Percentiles rank a stretch among this genome's conserved stretches.
Evolutionary conservation across 2,329 filamentous ascomycete genomes (phyloP).

Genomic region (Colletotrichum sp.): DNA sequence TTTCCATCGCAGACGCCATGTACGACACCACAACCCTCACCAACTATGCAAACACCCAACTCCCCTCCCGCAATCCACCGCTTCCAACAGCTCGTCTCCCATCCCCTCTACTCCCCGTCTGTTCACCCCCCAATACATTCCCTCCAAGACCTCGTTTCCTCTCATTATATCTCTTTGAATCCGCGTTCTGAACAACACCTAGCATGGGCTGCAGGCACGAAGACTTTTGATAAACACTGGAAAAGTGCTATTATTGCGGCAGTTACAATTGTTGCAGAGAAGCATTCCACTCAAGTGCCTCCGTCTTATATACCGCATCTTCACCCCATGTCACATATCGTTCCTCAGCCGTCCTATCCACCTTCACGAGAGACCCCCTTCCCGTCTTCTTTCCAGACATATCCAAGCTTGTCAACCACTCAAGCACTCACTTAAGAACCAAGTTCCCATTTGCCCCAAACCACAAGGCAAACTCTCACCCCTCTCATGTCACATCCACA

Average conservation of each 20-base stretch:
- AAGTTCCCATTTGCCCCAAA: too few relatives aligned
- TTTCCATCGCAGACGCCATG: too few relatives aligned
- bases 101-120: not conserved
- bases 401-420: too few relatives aligned
- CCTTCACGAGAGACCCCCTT: too few relatives aligned
- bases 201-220: not conserved
- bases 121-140: not conserved
- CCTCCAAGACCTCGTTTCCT: not conserved
- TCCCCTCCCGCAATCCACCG: too few relatives aligned
- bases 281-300: not conserved
- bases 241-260: too few relatives aligned
- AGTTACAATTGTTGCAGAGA: not conserved
- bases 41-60: fast-evolving
- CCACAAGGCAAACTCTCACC: too few relatives aligned
- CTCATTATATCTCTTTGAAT: fast-evolving
- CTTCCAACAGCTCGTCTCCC: not conserved
- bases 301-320: not conserved
- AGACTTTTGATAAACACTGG: not conserved
- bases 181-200: not conserved
- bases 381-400: not conserved
- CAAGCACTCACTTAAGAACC: too few relatives aligned
- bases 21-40: fast-evolving
- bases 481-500: not conserved
- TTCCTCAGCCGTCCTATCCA: not conserved
- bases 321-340: not conserved